These are phyloP conservation scores for Cystofilobasidium bisporidii DNA, from an alignment of 768 basidiomycete genomes.

Conservation along the genomic window DNA sequence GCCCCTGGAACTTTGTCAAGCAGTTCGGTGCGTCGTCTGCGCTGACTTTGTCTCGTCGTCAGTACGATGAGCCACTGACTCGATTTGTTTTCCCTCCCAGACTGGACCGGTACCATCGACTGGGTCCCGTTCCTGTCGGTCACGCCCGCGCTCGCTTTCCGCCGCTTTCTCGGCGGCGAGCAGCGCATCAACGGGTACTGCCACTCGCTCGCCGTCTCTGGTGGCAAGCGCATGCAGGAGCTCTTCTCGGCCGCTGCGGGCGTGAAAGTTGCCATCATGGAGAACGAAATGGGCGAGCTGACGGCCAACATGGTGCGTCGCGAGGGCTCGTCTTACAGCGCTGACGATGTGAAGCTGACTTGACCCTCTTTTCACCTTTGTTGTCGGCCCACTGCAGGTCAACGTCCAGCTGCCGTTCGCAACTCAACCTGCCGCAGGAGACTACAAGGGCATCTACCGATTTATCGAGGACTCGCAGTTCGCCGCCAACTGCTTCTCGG, in stretches of 20 bases:
- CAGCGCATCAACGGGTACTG: slow-evolving; percentile 15
- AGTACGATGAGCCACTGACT: too few species aligned
- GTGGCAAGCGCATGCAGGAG: slow-evolving; percentile 13
- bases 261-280: slow-evolving; percentile 7
- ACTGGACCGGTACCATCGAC: slow-evolving; percentile 22
- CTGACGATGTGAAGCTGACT: neutral
- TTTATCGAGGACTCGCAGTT: slow-evolving; percentile 16
- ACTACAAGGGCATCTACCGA: neutral
- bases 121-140: slow-evolving; percentile 22
- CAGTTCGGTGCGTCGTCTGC: slow-evolving; percentile 11
- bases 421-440: neutral
- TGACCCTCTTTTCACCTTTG: neutral
- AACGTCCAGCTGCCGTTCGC: slow-evolving; percentile 9
- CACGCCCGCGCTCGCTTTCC: slow-evolving; percentile 24
- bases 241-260: slow-evolving; percentile 5
- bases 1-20: slow-evolving; percentile 5
- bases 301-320: slow-evolving; percentile 14
- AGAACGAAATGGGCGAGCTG: slow-evolving; percentile 17
- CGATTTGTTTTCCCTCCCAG: neutral
- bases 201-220: slow-evolving; percentile 17
- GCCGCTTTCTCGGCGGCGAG: slow-evolving; percentile 22
- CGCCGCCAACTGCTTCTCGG: slow-evolving; percentile 10
- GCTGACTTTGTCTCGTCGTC: neutral
- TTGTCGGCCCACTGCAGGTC: neutral
- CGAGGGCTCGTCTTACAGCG: neutral